phyloP scores from a whole-genome alignment of 768 basidiomycete species.

The Cyclocybe cylindracea region DNA sequence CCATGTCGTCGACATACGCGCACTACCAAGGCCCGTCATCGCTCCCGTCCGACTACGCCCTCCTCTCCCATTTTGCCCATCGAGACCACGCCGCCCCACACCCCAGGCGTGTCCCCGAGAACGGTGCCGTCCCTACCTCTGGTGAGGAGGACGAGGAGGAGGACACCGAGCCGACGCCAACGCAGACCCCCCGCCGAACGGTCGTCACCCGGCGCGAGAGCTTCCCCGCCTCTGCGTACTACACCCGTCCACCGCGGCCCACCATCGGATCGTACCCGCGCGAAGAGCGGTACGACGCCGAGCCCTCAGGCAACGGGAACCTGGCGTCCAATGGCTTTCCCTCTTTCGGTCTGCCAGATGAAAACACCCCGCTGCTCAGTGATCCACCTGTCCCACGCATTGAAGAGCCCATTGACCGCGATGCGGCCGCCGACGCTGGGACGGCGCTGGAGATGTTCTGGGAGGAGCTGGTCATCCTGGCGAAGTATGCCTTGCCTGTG shows the following conservation, averaged over 20 bases:
- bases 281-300: background rate
- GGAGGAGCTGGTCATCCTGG: conserved; percentile 61
- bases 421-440: conserved; percentile 30
- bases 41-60: conserved; percentile 65
- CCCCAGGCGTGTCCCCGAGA: conserved; percentile 15
- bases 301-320: conserved; percentile 1
- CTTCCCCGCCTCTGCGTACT: conserved; percentile 13
- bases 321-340: background rate
- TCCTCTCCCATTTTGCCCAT: conserved; percentile 48
- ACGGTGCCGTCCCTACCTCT: conserved; percentile 16
- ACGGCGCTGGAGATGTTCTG: conserved; percentile 38
- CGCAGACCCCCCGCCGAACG: conserved; percentile 1
- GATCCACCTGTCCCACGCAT: conserved; percentile 57
- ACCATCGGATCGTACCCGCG: conserved; percentile 30
- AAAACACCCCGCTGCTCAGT: conserved; percentile 59
- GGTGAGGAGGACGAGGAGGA: conserved; percentile 8
- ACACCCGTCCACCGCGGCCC: conserved; percentile 23
- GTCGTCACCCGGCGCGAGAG: conserved; percentile 19
- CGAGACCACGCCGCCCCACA: conserved; percentile 11
- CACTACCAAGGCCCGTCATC: conserved; percentile 61
- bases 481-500: conserved; percentile 69
- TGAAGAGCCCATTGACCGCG: conserved; percentile 45
- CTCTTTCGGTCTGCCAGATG: conserved; percentile 23
- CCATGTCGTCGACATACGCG: conserved; percentile 51
- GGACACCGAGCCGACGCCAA: background rate